These are phyloP conservation scores for Monosporozyma solicola DNA, from an alignment of 805 yeast species.

Conservation along the genomic window DNA sequence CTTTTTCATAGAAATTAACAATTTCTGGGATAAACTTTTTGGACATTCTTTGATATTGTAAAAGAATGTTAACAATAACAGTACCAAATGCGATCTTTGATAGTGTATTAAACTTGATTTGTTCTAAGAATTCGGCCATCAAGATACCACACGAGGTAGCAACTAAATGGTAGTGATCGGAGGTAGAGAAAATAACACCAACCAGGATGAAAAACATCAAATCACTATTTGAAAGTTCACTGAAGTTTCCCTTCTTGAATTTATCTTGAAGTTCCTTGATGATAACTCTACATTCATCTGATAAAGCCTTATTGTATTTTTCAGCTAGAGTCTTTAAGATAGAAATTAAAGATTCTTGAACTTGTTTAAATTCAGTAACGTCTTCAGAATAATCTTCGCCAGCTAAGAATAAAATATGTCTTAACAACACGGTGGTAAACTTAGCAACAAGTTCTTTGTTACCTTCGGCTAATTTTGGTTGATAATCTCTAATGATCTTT, in stretches of 20 bases:
- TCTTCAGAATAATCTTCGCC: conserved; percentile 30
- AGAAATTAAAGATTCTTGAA: conserved; percentile 37
- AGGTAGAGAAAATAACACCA: conserved; percentile 80
- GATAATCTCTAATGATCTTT: conserved; percentile 49
- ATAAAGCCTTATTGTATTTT: conserved; percentile 53
- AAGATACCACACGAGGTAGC: conserved; percentile 75
- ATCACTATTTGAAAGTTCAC: conserved; percentile 39
- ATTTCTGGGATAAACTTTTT: conserved; percentile 81
- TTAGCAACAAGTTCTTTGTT: conserved; percentile 64
- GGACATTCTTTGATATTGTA: conserved; percentile 69
- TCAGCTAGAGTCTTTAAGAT: conserved; percentile 52
- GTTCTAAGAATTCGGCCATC: conserved; percentile 61
- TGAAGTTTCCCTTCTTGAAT: conserved; percentile 33
- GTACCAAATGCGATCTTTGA: conserved; percentile 48
- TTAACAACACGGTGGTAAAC: conserved; percentile 55
- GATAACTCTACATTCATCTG: conserved; percentile 51
- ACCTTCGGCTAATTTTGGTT: conserved; percentile 73
- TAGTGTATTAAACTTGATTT: conserved; percentile 34
- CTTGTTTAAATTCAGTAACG: conserved; percentile 29
- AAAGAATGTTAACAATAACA: conserved; percentile 52
- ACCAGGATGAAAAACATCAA: conserved; percentile 58
- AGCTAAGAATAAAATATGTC: conserved; percentile 48
- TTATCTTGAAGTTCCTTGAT: conserved; percentile 48
- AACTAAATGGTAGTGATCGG: conserved; percentile 89
- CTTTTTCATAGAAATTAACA: conserved; percentile 45